phyloP scores from a whole-genome alignment of 768 basidiomycete species.

The Boletus sp. region DNA sequence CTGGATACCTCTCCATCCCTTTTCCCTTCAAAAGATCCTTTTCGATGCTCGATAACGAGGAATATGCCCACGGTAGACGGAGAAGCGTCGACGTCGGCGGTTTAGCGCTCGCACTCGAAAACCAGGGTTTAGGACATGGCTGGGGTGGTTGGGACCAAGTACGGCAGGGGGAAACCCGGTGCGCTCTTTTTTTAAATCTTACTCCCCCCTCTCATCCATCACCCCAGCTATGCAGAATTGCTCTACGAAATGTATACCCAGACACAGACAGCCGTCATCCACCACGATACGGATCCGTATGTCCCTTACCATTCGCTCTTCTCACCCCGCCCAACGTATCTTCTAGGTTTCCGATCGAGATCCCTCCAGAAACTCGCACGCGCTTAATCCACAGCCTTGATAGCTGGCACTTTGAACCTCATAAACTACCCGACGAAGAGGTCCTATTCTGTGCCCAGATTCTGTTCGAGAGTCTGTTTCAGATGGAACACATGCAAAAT shows the following conservation, averaged over 20 bases:
- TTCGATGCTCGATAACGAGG: conserved; percentile 31
- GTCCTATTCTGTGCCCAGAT: conserved; percentile 76
- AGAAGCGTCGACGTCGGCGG: conserved; percentile 90
- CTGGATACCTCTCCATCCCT: not conserved
- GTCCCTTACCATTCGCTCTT: not conserved
- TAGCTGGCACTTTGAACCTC: conserved; percentile 90
- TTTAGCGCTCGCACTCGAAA: conserved; percentile 71
- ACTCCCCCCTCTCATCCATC: conserved; percentile 9
- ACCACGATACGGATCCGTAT: conserved; percentile 34
- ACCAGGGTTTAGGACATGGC: conserved; percentile 60
- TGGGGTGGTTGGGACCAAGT: conserved; percentile 62
- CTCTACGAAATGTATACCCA: conserved; percentile 83
- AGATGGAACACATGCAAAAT: conserved; percentile 69
- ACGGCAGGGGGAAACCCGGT: conserved; percentile 48
- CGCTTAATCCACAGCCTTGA: conserved; percentile 67
- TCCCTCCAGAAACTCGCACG: conserved; percentile 47
- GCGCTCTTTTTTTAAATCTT: conserved; percentile 24
- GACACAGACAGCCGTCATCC: conserved; percentile 68
- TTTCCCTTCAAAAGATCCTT: not conserved
- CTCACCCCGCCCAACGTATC: conserved; percentile 11
- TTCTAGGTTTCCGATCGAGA: conserved; percentile 45
- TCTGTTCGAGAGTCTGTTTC: conserved; percentile 82
- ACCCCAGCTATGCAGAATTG: conserved; percentile 69
- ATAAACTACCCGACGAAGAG: conserved; percentile 78
- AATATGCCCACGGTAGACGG: conserved; percentile 40